Evolutionary conservation across 2,329 filamentous ascomycete genomes (phyloP), one percentile per base, ranked within the genome.

Genomic region (Monosporascus sp.): DNA sequence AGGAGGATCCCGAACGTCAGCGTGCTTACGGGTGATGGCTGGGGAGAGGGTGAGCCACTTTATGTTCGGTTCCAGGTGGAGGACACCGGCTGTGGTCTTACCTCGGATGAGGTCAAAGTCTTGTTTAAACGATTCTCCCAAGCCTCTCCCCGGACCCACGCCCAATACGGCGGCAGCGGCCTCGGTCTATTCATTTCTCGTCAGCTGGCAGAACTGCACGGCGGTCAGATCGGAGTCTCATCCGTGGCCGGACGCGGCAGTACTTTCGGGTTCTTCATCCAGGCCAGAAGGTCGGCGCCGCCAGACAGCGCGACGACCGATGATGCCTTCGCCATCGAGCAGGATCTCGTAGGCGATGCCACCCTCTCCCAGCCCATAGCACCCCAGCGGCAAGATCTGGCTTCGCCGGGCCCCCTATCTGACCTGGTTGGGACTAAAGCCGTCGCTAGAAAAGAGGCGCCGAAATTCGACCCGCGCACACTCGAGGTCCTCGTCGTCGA

Each of bases 81-180:
- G 58, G 89, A 94, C 62, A 91, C 88, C 0, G 89, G 89, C 1
- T 84, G 88, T 50, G 88, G 88, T 0, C 74, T 94, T 16, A 87
- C 78, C 3, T 77, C 83, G 4, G 80, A 86, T 52, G 88, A 91
- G 64, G 89, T 86, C 72, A 85, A 86, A 49, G 78, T 84, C 11
- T 77, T 94, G 0, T 94, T 93, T 69, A 82, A 90, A 60, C 81
- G 88, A 22, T 94, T 94, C 67, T 85, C 86, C 7, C 89, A 93
- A 69, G 87, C 88, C 1, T 89, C 83, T 22, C 86, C 87, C 2
- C 82, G 83, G 49, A 91, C 88, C 0, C 88, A 91, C 59, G 84
- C 90, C 17, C 84, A 89, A 60, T 91, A 93, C 59, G 89, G 89
- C 22, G 89, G 89, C 0, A 89, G 85, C 0, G 89, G 89, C 0